phyloP scores from a whole-genome alignment of 2,329 filamentous ascomycete genomes.

The Zymoseptoria tritici region DNA sequence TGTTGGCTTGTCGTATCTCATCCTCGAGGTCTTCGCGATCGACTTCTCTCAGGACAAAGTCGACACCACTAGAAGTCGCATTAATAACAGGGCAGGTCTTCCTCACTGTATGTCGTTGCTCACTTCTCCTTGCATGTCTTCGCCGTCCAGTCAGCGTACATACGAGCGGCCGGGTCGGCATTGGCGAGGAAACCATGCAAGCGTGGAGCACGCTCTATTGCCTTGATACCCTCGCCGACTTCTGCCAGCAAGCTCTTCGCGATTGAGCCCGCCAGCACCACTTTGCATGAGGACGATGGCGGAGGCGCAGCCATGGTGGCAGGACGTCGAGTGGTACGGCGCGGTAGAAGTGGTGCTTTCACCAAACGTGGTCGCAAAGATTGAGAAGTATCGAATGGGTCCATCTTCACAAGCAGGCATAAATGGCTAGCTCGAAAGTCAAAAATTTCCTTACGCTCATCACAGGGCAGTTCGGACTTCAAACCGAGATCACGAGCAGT shows the following conservation, averaged over 20 bases:
- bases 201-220: slow-evolving; percentile 64
- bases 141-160: slow-evolving; percentile 95
- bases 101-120: slow-evolving; percentile 32
- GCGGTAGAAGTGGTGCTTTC: neutral
- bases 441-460: neutral
- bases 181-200: slow-evolving; percentile 91
- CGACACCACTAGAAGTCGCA: slow-evolving; percentile 57
- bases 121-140: slow-evolving; percentile 96
- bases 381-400: neutral
- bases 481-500: neutral
- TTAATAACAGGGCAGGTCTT: neutral
- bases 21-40: slow-evolving; percentile 87
- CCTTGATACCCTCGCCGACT: slow-evolving; percentile 66
- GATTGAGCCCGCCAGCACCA: slow-evolving; percentile 80
- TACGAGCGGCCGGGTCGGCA: slow-evolving; percentile 77
- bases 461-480: neutral
- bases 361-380: neutral
- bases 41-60: slow-evolving; percentile 76
- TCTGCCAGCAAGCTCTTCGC: slow-evolving; percentile 74
- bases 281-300: slow-evolving; percentile 61
- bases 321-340: neutral
- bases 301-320: neutral
- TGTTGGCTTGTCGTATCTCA: slow-evolving; percentile 75
- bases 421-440: neutral
- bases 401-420: neutral